A percentile compares a stretch with the other conserved stretches of the same genome.
Evolutionary conservation across 2,329 filamentous ascomycete species (phyloP).

Genomic region (Cytospora paraplurivora): DNA sequence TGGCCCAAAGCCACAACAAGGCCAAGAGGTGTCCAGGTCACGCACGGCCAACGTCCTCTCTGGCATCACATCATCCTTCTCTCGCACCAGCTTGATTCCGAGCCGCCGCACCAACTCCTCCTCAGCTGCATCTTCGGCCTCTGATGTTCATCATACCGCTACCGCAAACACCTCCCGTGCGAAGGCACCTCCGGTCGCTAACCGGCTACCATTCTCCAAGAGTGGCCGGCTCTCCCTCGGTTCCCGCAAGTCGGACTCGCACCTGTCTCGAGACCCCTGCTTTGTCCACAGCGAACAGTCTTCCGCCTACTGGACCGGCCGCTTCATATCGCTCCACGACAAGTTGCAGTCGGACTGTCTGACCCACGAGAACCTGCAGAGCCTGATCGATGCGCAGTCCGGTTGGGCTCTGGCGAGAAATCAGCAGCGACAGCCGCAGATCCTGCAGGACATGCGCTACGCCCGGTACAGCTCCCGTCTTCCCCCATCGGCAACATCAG

Average conservation of each 20-base stretch:
- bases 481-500: conserved; percentile 16
- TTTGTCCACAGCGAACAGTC: conserved; percentile 47
- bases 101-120: conserved; percentile 17
- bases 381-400: conserved; percentile 30
- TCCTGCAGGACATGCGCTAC: conserved; percentile 20
- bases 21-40: conserved; percentile 16
- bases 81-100: conserved; percentile 20
- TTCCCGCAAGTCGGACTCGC: conserved; percentile 27
- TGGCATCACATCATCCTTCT: conserved; percentile 23
- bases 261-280: conserved; percentile 30
- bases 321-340: conserved; percentile 60
- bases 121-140: conserved; percentile 20
- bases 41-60: conserved; percentile 24
- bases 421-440: conserved; percentile 14
- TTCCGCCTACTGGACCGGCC: conserved; percentile 62
- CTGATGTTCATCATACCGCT: conserved; percentile 20
- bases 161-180: conserved; percentile 8
- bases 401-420: conserved; percentile 3
- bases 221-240: conserved; percentile 18
- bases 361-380: conserved; percentile 30
- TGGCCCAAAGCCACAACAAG: conserved; percentile 7
- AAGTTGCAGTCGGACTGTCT: conserved; percentile 49
- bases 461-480: conserved; percentile 30
- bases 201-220: conserved; percentile 9
- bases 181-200: background rate